These are phyloP conservation scores for Aspergillus homomorphus DNA, from an alignment of 495 filamentous ascomycete genomes.

Conservation along the genomic window DNA sequence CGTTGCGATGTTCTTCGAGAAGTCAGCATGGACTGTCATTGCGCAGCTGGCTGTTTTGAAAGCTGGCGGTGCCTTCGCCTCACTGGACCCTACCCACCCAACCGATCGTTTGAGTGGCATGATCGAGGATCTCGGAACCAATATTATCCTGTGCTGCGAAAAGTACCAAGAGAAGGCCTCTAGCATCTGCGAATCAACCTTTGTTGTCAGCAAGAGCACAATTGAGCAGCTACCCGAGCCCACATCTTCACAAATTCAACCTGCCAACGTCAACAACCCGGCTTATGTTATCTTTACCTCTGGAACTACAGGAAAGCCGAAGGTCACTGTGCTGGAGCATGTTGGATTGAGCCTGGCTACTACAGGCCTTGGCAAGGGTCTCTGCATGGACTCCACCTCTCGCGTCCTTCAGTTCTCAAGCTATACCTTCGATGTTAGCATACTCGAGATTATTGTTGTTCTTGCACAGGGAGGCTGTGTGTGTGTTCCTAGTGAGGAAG, in stretches of 20 bases:
- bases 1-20: slow-evolving; percentile 57
- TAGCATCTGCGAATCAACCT: slow-evolving; percentile 27
- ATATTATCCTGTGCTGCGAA: slow-evolving; percentile 39
- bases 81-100: slow-evolving; percentile 56
- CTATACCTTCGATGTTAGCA: slow-evolving; percentile 65
- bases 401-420: slow-evolving; percentile 67
- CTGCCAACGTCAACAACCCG: slow-evolving; percentile 27
- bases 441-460: slow-evolving; percentile 64
- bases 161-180: slow-evolving; percentile 30
- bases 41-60: slow-evolving; percentile 54
- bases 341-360: slow-evolving; percentile 32
- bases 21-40: slow-evolving; percentile 53
- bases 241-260: slow-evolving; percentile 14
- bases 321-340: slow-evolving; percentile 48
- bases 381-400: slow-evolving; percentile 47
- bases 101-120: slow-evolving; percentile 52
- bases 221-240: slow-evolving; percentile 30
- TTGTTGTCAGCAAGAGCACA: slow-evolving; percentile 29
- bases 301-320: slow-evolving; percentile 51
- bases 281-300: slow-evolving; percentile 52
- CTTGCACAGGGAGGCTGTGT: slow-evolving; percentile 62
- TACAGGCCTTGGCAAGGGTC: slow-evolving; percentile 30
- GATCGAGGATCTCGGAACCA: slow-evolving; percentile 45
- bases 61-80: slow-evolving; percentile 58
- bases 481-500: slow-evolving; percentile 60